phyloP scores from a whole-genome alignment of 192 early-diverging fungal species.

The Ambispora gerdemannii region DNA sequence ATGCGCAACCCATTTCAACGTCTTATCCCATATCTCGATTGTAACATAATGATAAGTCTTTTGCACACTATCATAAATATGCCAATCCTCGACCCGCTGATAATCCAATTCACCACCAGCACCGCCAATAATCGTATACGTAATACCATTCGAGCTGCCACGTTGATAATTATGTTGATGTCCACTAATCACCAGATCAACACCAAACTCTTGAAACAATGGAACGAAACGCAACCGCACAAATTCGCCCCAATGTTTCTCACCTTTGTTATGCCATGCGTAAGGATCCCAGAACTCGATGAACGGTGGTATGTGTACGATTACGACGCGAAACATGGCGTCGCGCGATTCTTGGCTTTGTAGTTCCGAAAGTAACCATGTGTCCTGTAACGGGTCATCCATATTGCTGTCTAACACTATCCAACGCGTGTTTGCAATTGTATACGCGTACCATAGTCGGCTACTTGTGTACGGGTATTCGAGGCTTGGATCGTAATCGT shows the following conservation, averaged over 20 bases:
- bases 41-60: constrained; percentile 42
- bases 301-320: constrained; percentile 73
- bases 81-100: constrained; percentile 58
- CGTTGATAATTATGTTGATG: constrained; percentile 81
- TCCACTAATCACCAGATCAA: constrained; percentile 73
- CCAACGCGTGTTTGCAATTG: constrained; percentile 58
- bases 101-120: constrained; percentile 65
- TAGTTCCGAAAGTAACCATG: constrained; percentile 60
- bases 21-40: constrained; percentile 42
- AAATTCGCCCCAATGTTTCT: constrained; percentile 71
- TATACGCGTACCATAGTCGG: constrained; percentile 54
- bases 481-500: constrained; percentile 60
- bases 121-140: constrained; percentile 72
- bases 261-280: constrained; percentile 61
- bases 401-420: constrained; percentile 70
- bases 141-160: constrained; percentile 48
- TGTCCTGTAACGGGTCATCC: constrained; percentile 55
- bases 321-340: constrained; percentile 61
- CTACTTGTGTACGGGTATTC: constrained; percentile 52
- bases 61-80: constrained; percentile 54
- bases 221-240: constrained; percentile 61
- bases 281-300: constrained; percentile 74
- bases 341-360: constrained; percentile 47
- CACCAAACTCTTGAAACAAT: constrained; percentile 60
- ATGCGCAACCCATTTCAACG: constrained; percentile 42